Evolutionary conservation across 2,329 filamentous ascomycete genomes (phyloP).

Genomic region (Westerdykella sp.): DNA sequence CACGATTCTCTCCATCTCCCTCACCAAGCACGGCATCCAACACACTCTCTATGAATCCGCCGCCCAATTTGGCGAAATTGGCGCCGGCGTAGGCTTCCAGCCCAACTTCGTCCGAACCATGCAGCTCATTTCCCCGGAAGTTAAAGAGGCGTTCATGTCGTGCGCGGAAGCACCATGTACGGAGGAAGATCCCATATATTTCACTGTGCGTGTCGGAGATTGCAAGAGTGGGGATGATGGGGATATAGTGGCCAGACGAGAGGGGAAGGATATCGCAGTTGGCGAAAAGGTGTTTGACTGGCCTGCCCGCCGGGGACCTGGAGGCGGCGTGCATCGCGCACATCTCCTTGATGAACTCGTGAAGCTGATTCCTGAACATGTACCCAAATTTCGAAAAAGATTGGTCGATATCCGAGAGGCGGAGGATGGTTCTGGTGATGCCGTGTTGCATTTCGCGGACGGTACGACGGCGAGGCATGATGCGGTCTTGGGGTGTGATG

Average conservation of each 20-base stretch:
- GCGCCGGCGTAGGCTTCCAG: conserved; percentile 50
- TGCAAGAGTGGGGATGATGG: conserved; percentile 11
- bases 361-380: conserved; percentile 40
- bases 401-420: conserved; percentile 20
- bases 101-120: conserved; percentile 31
- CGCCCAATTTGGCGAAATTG: conserved; percentile 50
- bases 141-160: conserved; percentile 15
- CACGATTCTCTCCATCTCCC: conserved; percentile 47
- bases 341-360: conserved; percentile 47
- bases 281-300: conserved; percentile 19
- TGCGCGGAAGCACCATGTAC: background rate
- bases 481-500: conserved; percentile 57
- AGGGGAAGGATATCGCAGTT: conserved; percentile 9
- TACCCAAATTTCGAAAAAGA: conserved; percentile 40
- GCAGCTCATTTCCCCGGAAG: conserved; percentile 36
- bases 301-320: conserved; percentile 18
- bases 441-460: conserved; percentile 40
- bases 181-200: conserved; percentile 1
- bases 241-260: conserved; percentile 7
- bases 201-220: conserved; percentile 20
- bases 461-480: conserved; percentile 40
- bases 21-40: conserved; percentile 41
- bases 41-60: conserved; percentile 53
- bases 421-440: conserved; percentile 19
- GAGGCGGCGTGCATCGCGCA: conserved; percentile 43